phyloP scores from a whole-genome alignment of 1,284 basidiomycete species.

The Cryptococcus amylolentus region DNA sequence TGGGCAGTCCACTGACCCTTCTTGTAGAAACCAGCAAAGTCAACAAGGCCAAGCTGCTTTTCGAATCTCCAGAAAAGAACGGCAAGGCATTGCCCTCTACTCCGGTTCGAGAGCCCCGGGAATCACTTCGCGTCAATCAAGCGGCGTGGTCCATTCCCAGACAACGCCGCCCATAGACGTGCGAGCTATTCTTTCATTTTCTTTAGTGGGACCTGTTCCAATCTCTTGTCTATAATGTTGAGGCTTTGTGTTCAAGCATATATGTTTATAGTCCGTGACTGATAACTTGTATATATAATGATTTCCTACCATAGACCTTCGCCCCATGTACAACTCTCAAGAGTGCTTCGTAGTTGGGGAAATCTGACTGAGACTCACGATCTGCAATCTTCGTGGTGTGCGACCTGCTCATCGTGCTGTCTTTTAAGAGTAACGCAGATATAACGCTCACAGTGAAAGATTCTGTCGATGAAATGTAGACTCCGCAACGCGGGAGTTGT shows the following conservation, averaged over 20 bases:
- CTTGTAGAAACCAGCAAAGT: conserved; percentile 29
- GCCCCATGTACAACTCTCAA: too few species aligned
- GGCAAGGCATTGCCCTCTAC: conserved; percentile 2
- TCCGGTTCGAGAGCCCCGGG: conserved; percentile 12
- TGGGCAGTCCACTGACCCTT: not conserved
- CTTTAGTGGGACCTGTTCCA: not conserved
- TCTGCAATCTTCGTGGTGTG: too few species aligned
- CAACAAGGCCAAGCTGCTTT: conserved; percentile 24
- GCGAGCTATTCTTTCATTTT: not conserved
- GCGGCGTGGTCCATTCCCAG: conserved; percentile 16
- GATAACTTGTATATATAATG: not conserved
- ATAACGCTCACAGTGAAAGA: too few species aligned
- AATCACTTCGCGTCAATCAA: conserved; percentile 9
- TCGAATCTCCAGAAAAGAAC: conserved; percentile 21
- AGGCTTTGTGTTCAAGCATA: not conserved
- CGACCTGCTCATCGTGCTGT: too few species aligned
- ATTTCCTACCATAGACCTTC: too few species aligned
- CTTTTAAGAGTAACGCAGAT: too few species aligned
- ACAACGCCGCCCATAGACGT: conserved; percentile 16
- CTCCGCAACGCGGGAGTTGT: too few species aligned
- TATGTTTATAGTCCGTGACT: not conserved
- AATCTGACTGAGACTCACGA: too few species aligned
- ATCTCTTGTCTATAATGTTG: not conserved
- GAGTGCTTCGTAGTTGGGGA: too few species aligned
- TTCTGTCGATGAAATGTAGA: too few species aligned